phyloP scores from a whole-genome alignment of 1,139 yeast genomes.

The Hansenula lynferdii region DNA sequence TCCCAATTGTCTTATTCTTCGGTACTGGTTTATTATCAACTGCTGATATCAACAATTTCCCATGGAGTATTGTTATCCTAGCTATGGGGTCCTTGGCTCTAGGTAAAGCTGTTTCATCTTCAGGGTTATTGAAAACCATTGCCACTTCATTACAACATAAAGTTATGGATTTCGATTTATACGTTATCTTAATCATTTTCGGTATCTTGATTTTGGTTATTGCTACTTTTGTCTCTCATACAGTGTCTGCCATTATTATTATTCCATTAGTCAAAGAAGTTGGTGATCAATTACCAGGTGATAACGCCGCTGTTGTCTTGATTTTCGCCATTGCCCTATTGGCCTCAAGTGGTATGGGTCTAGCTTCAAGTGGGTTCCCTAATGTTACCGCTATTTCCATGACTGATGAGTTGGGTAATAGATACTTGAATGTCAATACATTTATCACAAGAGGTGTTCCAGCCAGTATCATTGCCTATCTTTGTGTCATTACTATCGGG shows the following conservation, averaged over 20 bases:
- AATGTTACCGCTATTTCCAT: constrained; percentile 76
- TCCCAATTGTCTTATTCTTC: constrained; percentile 62
- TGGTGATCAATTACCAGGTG: constrained; percentile 49
- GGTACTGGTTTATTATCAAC: constrained; percentile 67
- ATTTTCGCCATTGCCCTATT: constrained; percentile 64
- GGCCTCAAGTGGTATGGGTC: constrained; percentile 74
- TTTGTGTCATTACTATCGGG: constrained; percentile 57
- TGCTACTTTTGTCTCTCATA: constrained; percentile 74
- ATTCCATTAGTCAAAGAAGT: constrained; percentile 68
- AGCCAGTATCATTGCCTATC: constrained; percentile 51
- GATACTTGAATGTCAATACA: constrained; percentile 59
- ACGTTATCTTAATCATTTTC: constrained; percentile 59
- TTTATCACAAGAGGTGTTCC: constrained; percentile 74
- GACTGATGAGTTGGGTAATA: constrained; percentile 66
- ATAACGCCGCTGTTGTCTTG: constrained; percentile 48
- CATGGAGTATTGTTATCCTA: constrained; percentile 70
- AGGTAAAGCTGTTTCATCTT: constrained; percentile 69
- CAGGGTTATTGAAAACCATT: constrained; percentile 62
- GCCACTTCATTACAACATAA: constrained; percentile 52
- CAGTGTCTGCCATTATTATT: constrained; percentile 71
- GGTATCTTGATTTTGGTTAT: constrained; percentile 61
- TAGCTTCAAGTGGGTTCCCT: constrained; percentile 75
- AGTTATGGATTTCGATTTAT: constrained; percentile 51
- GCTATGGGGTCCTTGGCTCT: constrained; percentile 81
- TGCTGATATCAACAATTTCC: constrained; percentile 65